Evolutionary conservation across 129 eudicot species (phyloP).

Genomic region (Flaveria ramosissima): DNA sequence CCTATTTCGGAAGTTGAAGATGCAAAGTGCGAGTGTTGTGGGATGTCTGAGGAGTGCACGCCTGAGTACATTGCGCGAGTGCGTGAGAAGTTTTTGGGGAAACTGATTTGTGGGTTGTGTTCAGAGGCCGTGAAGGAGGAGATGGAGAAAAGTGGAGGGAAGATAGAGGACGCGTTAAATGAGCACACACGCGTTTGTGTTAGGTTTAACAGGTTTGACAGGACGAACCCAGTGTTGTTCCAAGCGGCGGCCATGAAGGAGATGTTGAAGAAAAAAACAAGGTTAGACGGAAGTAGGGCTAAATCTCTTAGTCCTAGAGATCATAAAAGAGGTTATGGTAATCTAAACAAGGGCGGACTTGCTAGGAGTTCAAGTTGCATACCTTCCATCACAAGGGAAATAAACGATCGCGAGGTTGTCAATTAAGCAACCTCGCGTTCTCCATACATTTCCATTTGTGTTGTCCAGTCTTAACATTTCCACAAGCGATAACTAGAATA

Average conservation of each 20-base stretch:
- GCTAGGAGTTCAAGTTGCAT: conserved; percentile 88
- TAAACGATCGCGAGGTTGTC: conserved; percentile 34
- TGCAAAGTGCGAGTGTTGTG: conserved; percentile 96
- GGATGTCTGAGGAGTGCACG: conserved; percentile 89
- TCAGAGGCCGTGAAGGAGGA: conserved; percentile 88
- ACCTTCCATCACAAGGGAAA: conserved; percentile 62
- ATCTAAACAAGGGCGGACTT: conserved; percentile 47
- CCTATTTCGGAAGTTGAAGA: conserved; percentile 80
- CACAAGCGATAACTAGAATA: not conserved
- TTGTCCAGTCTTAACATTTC: not conserved
- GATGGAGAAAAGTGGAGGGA: conserved; percentile 77
- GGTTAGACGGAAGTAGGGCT: conserved; percentile 37
- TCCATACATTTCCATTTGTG: not conserved
- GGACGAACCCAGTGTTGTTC: conserved; percentile 73
- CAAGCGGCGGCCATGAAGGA: conserved; percentile 88
- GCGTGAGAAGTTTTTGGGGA: conserved; percentile 59
- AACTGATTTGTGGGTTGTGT: conserved; percentile 82
- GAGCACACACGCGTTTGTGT: conserved; percentile 71
- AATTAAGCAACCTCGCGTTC: conserved; percentile 10
- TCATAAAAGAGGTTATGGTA: conserved; percentile 35
- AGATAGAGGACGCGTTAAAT: conserved; percentile 65
- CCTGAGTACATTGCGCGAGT: conserved; percentile 63
- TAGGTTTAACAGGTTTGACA: conserved; percentile 70
- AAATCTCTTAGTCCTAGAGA: conserved; percentile 70
- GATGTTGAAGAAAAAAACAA: conserved; percentile 52